Percentiles rank a stretch among this genome's conserved stretches.
Conservation (phyloP, 441 rosid species). For the Breynia disticha region DNA sequence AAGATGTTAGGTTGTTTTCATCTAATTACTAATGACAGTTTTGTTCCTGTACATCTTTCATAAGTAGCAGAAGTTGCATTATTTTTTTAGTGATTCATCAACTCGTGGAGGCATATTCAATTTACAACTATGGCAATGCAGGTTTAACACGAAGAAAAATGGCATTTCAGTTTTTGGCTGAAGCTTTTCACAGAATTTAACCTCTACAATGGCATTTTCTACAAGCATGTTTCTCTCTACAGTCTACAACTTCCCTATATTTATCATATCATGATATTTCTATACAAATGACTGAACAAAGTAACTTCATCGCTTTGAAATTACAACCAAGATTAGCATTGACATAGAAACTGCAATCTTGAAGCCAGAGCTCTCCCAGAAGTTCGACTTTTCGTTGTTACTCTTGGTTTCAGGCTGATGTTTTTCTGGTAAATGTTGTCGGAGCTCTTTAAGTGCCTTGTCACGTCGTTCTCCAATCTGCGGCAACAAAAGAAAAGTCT, state of each 20-base stretch:
- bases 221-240: too few species aligned
- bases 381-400: slow-evolving; percentile 39
- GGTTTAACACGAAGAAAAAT: too few species aligned
- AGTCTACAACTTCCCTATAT: too few species aligned
- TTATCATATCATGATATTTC: neutral
- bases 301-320: slow-evolving; percentile 50
- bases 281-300: slow-evolving; percentile 15
- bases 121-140: neutral
- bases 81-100: neutral
- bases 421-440: slow-evolving; percentile 51
- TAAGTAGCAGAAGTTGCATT: slow-evolving; percentile 3
- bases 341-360: slow-evolving; percentile 80
- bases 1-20: slow-evolving; percentile 8
- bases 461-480: slow-evolving; percentile 89
- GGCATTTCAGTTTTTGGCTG: too few species aligned
- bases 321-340: slow-evolving; percentile 68
- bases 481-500: slow-evolving; percentile 4
- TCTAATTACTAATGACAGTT: slow-evolving; percentile 10
- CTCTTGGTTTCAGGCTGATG: slow-evolving; percentile 24
- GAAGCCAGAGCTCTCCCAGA: slow-evolving; percentile 84
- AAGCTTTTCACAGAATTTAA: too few species aligned
- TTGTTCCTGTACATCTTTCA: slow-evolving; percentile 16
- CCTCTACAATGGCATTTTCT: too few species aligned
- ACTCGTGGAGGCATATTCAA: neutral
- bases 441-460: slow-evolving; percentile 64